Evolutionary conservation across 2,329 filamentous ascomycete species (phyloP).

Genomic region (Stagonosporopsis rhizophila): DNA sequence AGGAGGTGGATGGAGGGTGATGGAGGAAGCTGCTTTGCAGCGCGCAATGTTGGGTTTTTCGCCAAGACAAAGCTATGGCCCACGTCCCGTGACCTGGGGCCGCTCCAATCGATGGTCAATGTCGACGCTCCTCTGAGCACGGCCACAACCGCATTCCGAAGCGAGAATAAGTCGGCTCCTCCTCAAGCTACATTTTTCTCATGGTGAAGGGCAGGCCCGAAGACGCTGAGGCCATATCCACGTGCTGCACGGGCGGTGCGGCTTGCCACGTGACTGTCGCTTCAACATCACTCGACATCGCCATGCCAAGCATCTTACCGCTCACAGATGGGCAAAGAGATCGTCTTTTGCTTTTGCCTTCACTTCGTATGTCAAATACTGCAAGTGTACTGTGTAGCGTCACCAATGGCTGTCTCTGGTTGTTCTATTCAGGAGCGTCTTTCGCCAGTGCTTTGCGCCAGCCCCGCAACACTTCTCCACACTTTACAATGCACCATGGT

Average conservation of each 20-base stretch:
- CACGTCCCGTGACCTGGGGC: too few species aligned
- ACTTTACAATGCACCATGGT: slow-evolving; percentile 1
- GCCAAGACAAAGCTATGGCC: too few species aligned
- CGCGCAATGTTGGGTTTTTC: too few species aligned
- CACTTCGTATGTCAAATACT: neutral
- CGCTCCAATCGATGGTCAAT: too few species aligned
- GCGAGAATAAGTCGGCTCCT: too few species aligned
- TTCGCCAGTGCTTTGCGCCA: slow-evolving; percentile 1
- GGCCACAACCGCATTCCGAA: too few species aligned
- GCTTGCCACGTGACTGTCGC: slow-evolving; percentile 14
- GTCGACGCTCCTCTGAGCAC: too few species aligned
- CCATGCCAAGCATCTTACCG: slow-evolving; percentile 20
- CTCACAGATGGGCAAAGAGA: neutral
- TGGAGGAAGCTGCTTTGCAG: slow-evolving; percentile 16
- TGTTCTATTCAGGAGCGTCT: slow-evolving; percentile 6
- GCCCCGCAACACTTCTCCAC: slow-evolving; percentile 21
- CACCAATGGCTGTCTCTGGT: slow-evolving; percentile 4
- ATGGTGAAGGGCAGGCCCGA: slow-evolving; percentile 27
- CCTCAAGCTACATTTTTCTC: neutral
- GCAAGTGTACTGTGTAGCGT: neutral
- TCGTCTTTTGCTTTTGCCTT: neutral
- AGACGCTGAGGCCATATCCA: slow-evolving; percentile 26
- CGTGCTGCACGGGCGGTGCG: slow-evolving; percentile 9
- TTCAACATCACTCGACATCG: slow-evolving; percentile 19
- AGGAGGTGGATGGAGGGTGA: slow-evolving; percentile 21